These are phyloP conservation scores for Lagenaria siceraria DNA, from an alignment of 306 rosid species.

Conservation along the genomic window DNA sequence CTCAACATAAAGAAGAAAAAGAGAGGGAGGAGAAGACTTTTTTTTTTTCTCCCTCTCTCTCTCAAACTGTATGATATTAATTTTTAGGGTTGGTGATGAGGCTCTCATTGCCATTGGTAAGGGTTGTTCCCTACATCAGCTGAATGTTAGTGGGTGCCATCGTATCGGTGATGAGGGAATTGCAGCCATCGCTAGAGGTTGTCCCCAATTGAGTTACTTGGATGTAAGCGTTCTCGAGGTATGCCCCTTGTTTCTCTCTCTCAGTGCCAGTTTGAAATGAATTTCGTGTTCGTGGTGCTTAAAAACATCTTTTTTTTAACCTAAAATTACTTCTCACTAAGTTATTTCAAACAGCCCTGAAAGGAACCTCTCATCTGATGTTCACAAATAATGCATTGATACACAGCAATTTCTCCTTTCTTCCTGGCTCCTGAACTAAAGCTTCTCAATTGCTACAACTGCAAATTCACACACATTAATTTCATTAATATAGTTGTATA, in stretches of 20 bases:
- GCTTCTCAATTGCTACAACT: too few species aligned
- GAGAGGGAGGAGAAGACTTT: neutral
- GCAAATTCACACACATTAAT: neutral
- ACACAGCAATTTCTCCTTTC: neutral
- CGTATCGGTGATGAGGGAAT: conserved; percentile 84
- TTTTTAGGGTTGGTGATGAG: conserved; percentile 72
- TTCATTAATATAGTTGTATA: neutral
- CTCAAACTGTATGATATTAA: conserved; percentile 5
- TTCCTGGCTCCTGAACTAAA: too few species aligned
- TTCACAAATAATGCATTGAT: neutral
- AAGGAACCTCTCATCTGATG: neutral
- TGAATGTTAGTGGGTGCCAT: conserved; percentile 94
- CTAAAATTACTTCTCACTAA: too few species aligned
- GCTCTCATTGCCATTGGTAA: conserved; percentile 73
- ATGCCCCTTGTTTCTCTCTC: conserved; percentile 10
- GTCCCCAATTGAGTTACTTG: conserved; percentile 54
- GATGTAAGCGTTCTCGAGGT: conserved; percentile 93
- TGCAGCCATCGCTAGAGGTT: conserved; percentile 85
- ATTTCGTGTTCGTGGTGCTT: too few species aligned
- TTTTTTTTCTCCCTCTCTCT: neutral
- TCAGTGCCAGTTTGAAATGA: neutral
- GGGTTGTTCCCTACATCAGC: conserved; percentile 61
- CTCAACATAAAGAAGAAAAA: neutral
- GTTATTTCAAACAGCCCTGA: too few species aligned
- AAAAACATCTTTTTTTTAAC: too few species aligned